Evolutionary conservation across 2,329 filamentous ascomycete genomes (phyloP), one percentile per base, ranked within the genome.

Genomic region (Pestalotiopsis sp.): DNA sequence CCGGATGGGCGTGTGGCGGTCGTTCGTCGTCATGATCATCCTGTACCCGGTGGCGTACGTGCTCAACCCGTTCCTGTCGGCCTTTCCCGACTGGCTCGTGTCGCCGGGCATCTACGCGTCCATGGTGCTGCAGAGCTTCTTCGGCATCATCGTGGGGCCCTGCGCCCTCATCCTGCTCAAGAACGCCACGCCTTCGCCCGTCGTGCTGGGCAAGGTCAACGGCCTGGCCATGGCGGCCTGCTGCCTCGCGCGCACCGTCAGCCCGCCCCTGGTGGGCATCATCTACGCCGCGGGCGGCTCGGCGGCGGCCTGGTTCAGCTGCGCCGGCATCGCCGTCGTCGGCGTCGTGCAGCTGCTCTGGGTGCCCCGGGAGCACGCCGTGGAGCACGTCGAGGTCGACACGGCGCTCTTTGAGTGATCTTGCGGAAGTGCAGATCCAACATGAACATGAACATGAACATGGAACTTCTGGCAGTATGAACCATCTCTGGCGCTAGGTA

Each of bases 101-200:
- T 90, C 90, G 62, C 77, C 85, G 0, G 90, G 89, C 11, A 89
- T 94, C 31, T 93, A 92, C 76, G 78, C 83, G n/a, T 90, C 89
- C 57, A 81, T 94, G 41, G 81, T 87, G 2, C 79, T 92, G 68
- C 89, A 92, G 71, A 92, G 91, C 72, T 81, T 92, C 67, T 88
- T 90, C 67, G 90, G 90, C 7, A 92, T 93, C 72, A 84, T 93
- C 45, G 88, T 87, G 25, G 92, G 91, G 49, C 91, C 91, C 0
- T 85, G 92, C 9, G 84, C 91, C 0, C 83, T 94, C 31, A 93
- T 94, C 70, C 83, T 94, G 67, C 86, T 94, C 75, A 94, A 94
- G 78, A 90, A 93, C 80, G 90, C 91, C 1, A 88, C 89, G 4
- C 90, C 91, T 0, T 86, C 87, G 4, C 83, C 88, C 3, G 85